Base-by-base conservation (phyloP, 192 early-diverging fungal genomes). In the Coemansia furcata region DNA sequence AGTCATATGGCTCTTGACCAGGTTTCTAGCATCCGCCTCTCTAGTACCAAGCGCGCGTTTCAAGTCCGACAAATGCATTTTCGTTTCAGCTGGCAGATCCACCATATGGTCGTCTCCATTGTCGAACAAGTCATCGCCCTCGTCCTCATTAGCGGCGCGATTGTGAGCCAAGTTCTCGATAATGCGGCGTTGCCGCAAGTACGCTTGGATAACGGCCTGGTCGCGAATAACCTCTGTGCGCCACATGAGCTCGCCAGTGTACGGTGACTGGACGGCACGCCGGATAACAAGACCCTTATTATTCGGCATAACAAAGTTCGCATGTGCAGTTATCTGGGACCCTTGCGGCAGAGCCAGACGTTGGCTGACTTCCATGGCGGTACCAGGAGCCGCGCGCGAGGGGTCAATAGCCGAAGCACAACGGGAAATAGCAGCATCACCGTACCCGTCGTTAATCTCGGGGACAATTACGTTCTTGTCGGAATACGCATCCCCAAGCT, bases 131-230 rank as follows among this genome's bases (percentile, higher is more conserved):
- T 43, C 66, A 36, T 66, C 59, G 49, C 50, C 54, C 11, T 64
- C 60, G 36, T 66, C 64, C 26, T 62, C 63, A 26, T 69, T 66
- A 12, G 52, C 64, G 33, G 69, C 52, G 43, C 62, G 36, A 8
- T 60, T 44, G 40, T 67, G 47, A 12, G 78, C 73, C 49, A 66
- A 26, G 17, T 76, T 88, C 68, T 97, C 94, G 69, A 95, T 94
- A 60, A 93, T 72, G 42, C 88, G 86, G 6, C 92, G 83, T 49
- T 98, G 93, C 11, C 93, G 84, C 64, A 96, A 76, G 63, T 98
- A 98, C 19, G 92, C 91, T 67, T 95, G 95, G 38, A 96, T 91
- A 1, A 98, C 93, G 3, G 89, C 84, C 23, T 84, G 79, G 65
- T 97, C 94, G 7, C 85, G 88, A 12, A 98, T 84, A 2, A 92